Percentiles rank a stretch among this genome's conserved stretches.
These are phyloP conservation scores for Strobilomyces confusus DNA, from an alignment of 768 basidiomycete species.

Conservation along the genomic window DNA sequence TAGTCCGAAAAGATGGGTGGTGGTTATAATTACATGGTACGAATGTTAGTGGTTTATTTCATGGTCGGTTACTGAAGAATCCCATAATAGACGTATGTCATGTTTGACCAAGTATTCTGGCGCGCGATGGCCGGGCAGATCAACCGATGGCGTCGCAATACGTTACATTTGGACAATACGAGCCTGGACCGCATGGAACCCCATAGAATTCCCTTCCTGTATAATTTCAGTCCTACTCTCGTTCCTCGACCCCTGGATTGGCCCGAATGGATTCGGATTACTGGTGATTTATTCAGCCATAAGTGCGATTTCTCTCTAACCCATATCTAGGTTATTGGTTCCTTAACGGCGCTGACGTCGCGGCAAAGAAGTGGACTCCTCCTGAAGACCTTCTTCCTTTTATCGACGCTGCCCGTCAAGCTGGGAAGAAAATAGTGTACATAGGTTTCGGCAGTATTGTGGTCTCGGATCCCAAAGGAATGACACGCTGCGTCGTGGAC, in stretches of 20 bases:
- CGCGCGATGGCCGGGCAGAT: conserved; percentile 90
- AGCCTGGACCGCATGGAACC: conserved; percentile 94
- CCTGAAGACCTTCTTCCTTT: conserved; percentile 77
- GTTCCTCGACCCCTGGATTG: conserved; percentile 95
- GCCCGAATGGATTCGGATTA: conserved; percentile 98
- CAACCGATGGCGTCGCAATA: conserved; percentile 86
- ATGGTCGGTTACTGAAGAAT: conserved; percentile 1
- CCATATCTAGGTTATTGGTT: conserved; percentile 84
- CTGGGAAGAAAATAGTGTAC: conserved; percentile 89
- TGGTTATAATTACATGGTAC: conserved; percentile 96
- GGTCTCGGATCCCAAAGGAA: conserved; percentile 87
- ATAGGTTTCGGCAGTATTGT: conserved; percentile 98
- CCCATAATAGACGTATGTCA: conserved; percentile 71
- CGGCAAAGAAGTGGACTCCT: conserved; percentile 84
- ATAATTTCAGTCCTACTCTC: conserved; percentile 90
- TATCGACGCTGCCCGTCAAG: conserved; percentile 70
- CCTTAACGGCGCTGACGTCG: conserved; percentile 88
- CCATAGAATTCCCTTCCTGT: conserved; percentile 96
- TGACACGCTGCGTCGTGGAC: conserved; percentile 90
- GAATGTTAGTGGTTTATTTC: conserved; percentile 13
- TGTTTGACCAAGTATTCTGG: conserved; percentile 99
- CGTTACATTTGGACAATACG: conserved; percentile 72
- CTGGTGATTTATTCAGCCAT: conserved; percentile 46
- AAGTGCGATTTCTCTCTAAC: conserved; percentile 6
- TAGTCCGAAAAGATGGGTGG: conserved; percentile 78